Evolutionary conservation across 331 rosid genomes (phyloP).

Genomic region (Saraca asoca): DNA sequence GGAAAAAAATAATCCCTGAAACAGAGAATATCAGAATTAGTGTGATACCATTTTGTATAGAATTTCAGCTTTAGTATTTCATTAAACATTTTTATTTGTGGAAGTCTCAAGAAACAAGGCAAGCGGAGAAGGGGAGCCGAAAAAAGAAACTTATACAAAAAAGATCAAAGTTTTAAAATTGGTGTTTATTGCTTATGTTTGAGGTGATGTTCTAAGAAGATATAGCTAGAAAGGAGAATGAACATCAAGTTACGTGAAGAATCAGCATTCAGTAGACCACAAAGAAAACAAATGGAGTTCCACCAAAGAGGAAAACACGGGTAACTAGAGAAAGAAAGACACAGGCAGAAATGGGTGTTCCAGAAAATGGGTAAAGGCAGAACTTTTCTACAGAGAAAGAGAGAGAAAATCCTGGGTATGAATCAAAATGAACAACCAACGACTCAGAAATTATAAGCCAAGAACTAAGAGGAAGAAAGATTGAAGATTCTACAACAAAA

Average conservation of each 20-base stretch:
- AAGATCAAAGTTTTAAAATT: background rate
- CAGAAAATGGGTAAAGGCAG: background rate
- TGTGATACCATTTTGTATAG: slow-evolving; percentile 58
- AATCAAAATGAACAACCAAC: background rate
- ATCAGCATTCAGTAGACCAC: slow-evolving; percentile 44
- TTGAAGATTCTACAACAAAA: background rate
- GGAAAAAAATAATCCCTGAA: background rate
- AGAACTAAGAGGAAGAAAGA: background rate
- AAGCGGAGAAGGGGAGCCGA: background rate
- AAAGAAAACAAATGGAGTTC: slow-evolving; percentile 49
- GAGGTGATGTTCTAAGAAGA: slow-evolving; percentile 32
- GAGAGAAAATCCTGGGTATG: slow-evolving; percentile 12
- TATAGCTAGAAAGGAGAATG: slow-evolving; percentile 25
- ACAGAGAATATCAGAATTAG: background rate
- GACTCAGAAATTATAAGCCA: background rate
- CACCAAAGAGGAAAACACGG: slow-evolving; percentile 14
- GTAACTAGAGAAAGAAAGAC: background rate
- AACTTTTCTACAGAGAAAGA: background rate
- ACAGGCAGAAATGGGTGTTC: background rate
- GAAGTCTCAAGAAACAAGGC: slow-evolving; percentile 8
- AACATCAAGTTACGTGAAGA: slow-evolving; percentile 49
- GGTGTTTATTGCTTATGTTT: slow-evolving; percentile 10
- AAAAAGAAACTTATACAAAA: background rate
- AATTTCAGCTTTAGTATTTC: slow-evolving; percentile 57
- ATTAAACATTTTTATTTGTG: slow-evolving; percentile 57